Conservation (phyloP, 805 yeast genomes). For the Saccharomycopsis olivae region DNA sequence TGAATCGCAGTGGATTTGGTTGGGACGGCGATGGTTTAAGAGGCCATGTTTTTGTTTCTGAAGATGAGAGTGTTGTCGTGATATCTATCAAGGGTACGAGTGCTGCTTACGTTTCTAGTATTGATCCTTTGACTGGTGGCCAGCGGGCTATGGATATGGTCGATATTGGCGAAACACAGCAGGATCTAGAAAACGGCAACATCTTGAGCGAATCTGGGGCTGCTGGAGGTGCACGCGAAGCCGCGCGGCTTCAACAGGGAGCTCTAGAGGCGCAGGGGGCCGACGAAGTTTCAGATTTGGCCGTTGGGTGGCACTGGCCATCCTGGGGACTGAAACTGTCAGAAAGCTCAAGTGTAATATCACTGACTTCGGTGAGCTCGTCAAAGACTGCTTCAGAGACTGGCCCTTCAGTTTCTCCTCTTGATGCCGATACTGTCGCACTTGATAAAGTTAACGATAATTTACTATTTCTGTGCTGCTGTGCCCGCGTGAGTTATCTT, state of each 20-base stretch:
- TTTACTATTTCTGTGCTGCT: conserved; percentile 85
- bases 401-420: conserved; percentile 17
- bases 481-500: conserved; percentile 81
- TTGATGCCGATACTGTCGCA: conserved; percentile 55
- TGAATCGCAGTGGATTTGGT: conserved; percentile 46
- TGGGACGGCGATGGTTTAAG: conserved; percentile 82
- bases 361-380: no score
- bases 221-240: no score
- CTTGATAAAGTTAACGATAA: conserved; percentile 85
- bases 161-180: background rate
- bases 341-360: no score
- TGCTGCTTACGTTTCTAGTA: conserved; percentile 53
- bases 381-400: background rate
- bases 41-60: conserved; percentile 78
- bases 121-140: background rate
- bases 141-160: background rate
- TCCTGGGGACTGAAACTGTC: no score
- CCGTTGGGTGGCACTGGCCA: no score
- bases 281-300: no score
- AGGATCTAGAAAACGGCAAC: conserved; percentile 11
- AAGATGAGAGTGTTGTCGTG: conserved; percentile 49
- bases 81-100: conserved; percentile 87
- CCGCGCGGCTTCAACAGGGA: no score
- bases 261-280: no score
- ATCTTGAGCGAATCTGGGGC: conserved; percentile 19